A percentile compares a stretch with the other conserved stretches of the same genome.
phyloP scores from a whole-genome alignment of 768 basidiomycete genomes.

The Lactarius quietus region DNA sequence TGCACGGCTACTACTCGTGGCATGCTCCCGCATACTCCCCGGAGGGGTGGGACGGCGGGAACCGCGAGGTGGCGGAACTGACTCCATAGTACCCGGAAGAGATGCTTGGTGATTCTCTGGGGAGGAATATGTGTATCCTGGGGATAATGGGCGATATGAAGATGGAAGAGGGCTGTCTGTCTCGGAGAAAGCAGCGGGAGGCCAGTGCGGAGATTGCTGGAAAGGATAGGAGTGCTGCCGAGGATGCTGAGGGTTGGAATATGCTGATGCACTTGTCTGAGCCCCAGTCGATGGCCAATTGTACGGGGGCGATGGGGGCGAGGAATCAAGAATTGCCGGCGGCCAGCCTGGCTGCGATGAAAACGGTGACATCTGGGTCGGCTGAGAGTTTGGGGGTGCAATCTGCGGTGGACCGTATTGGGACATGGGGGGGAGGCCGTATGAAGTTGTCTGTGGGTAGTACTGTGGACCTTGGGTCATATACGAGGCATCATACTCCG shows the following conservation, averaged over 20 bases:
- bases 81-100: constrained; percentile 35
- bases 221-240: constrained; percentile 30
- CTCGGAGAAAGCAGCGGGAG: constrained; percentile 40
- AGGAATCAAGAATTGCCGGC: constrained; percentile 28
- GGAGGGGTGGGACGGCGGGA: constrained; percentile 43
- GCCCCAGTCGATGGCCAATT: constrained; percentile 17
- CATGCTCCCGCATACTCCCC: constrained; percentile 46
- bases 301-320: constrained; percentile 37
- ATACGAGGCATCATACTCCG: constrained; percentile 30
- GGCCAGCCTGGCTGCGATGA: constrained; percentile 24
- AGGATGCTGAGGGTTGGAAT: constrained; percentile 32
- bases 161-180: constrained; percentile 27
- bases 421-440: constrained; percentile 30
- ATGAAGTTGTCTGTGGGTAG: constrained; percentile 30
- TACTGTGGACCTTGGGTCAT: constrained; percentile 31
- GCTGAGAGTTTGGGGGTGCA: constrained; percentile 15
- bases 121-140: constrained; percentile 25
- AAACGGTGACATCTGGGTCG: constrained; percentile 22
- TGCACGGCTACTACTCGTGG: constrained; percentile 43
- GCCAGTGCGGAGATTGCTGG: constrained; percentile 37
- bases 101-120: constrained; percentile 29
- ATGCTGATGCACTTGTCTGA: constrained; percentile 20
- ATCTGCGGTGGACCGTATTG: constrained; percentile 22
- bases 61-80: constrained; percentile 56
- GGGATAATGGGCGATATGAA: constrained; percentile 27